Conservation (phyloP, 2,329 filamentous ascomycete species). For the Xylariaceae sp. region DNA sequence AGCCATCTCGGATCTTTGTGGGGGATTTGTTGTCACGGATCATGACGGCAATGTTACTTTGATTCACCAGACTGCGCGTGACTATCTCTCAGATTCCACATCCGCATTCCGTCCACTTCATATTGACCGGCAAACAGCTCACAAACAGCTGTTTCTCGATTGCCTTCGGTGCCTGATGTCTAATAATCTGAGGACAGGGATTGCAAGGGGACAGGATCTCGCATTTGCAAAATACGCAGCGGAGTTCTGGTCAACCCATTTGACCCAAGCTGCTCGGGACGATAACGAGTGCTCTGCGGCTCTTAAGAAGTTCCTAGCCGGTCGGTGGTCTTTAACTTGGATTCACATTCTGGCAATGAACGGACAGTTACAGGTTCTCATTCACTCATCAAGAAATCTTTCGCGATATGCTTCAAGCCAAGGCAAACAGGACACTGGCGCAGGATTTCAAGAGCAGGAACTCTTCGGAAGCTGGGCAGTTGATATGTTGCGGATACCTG, state of each 20-base stretch:
- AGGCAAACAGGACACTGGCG: background rate
- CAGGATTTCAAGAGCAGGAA: slow-evolving; percentile 8
- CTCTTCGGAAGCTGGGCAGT: slow-evolving; percentile 32
- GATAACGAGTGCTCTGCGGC: slow-evolving; percentile 10
- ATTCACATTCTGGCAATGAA: slow-evolving; percentile 29
- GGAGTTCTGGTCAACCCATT: slow-evolving; percentile 26
- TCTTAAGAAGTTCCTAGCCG: slow-evolving; percentile 26
- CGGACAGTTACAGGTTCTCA: slow-evolving; percentile 26
- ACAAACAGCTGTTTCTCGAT: slow-evolving; percentile 22
- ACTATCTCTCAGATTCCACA: slow-evolving; percentile 28
- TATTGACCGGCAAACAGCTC: slow-evolving; percentile 14
- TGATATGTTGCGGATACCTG: slow-evolving; percentile 36
- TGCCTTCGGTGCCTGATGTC: slow-evolving; percentile 22
- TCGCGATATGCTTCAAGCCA: slow-evolving; percentile 17
- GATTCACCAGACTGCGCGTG: slow-evolving; percentile 36
- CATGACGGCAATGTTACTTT: slow-evolving; percentile 25
- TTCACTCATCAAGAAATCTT: slow-evolving; percentile 27
- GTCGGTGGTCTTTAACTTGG: slow-evolving; percentile 31
- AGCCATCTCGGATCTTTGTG: slow-evolving; percentile 30
- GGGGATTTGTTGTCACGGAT: slow-evolving; percentile 33
- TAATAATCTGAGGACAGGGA: slow-evolving; percentile 8
- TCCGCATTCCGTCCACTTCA: slow-evolving; percentile 9
- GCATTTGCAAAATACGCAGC: slow-evolving; percentile 25
- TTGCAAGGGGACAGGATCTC: slow-evolving; percentile 6
- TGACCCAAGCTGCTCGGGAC: slow-evolving; percentile 8